phyloP scores from a whole-genome alignment of 371 early-diverging fungal species.

The Thermomucor indicae-seudaticae region DNA sequence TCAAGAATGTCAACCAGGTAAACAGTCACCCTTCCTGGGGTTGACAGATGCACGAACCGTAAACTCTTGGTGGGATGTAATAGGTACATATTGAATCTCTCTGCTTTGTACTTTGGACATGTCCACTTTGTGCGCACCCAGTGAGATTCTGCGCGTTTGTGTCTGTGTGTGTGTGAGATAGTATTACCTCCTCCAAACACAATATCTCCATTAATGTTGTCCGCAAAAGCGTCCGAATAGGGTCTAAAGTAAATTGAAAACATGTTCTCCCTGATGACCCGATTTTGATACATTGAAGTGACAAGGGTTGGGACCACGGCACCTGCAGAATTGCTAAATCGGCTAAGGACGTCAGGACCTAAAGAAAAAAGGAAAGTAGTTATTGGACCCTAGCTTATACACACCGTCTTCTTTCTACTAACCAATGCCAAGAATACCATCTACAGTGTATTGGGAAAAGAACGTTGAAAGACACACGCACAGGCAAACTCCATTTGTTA shows the following conservation, averaged over 20 bases:
- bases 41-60: slow-evolving; percentile 8
- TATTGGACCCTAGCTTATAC: too few relatives aligned
- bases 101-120: slow-evolving; percentile 16
- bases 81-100: slow-evolving; percentile 20
- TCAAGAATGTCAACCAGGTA: not conserved
- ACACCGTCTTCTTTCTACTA: too few relatives aligned
- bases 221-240: not conserved
- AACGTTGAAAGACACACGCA: not conserved
- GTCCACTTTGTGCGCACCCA: slow-evolving; percentile 11
- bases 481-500: not conserved
- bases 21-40: too few relatives aligned
- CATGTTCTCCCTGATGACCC: slow-evolving; percentile 23
- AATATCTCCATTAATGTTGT: slow-evolving; percentile 34
- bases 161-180: not conserved
- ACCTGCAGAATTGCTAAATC: slow-evolving; percentile 28
- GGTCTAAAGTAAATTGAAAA: slow-evolving; percentile 42
- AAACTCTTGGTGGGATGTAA: slow-evolving; percentile 16
- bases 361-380: too few relatives aligned
- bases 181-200: slow-evolving; percentile 37
- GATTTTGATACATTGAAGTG: slow-evolving; percentile 25
- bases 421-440: slow-evolving; percentile 41
- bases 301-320: slow-evolving; percentile 29
- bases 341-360: slow-evolving; percentile 33
- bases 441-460: too few relatives aligned
- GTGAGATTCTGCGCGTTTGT: not conserved